Percentiles rank a stretch among this genome's conserved stretches.
These are phyloP conservation scores for Blumeria graminis DNA, from an alignment of 2,329 filamentous ascomycete genomes.

Conservation along the genomic window DNA sequence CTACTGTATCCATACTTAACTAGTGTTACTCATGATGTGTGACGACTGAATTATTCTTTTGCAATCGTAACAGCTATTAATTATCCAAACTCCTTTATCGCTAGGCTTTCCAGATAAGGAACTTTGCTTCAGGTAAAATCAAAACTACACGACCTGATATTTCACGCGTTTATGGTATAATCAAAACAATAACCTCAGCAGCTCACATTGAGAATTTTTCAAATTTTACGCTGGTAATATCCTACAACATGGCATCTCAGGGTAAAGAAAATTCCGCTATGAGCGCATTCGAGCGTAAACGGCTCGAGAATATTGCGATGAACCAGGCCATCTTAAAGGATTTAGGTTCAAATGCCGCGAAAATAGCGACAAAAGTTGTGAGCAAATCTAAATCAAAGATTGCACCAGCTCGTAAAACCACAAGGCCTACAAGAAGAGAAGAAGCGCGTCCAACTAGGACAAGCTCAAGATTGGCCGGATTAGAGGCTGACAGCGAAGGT, in stretches of 20 bases:
- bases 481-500: constrained; percentile 30
- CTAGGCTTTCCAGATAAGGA: too few relatives aligned
- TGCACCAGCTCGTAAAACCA: constrained; percentile 18
- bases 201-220: too few relatives aligned
- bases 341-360: constrained; percentile 46
- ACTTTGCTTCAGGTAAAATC: too few relatives aligned
- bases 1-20: too few relatives aligned
- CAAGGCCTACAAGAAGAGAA: constrained; percentile 24
- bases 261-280: constrained; percentile 26
- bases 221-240: too few relatives aligned
- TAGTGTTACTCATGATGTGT: too few relatives aligned
- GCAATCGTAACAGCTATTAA: too few relatives aligned
- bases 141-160: too few relatives aligned
- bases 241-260: constrained; percentile 21
- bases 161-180: too few relatives aligned
- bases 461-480: constrained; percentile 32
- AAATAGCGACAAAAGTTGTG: constrained; percentile 33
- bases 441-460: constrained; percentile 26
- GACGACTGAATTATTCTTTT: too few relatives aligned
- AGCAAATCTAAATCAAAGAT: constrained; percentile 27
- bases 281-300: constrained; percentile 68
- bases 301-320: constrained; percentile 66
- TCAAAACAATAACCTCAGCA: too few relatives aligned
- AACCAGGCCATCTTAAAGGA: constrained; percentile 66
- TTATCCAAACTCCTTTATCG: too few relatives aligned